A percentile compares a stretch with the other conserved stretches of the same genome.
These are phyloP conservation scores for Suhomyces sp. DNA, from an alignment of 805 yeast species.

Conservation along the genomic window DNA sequence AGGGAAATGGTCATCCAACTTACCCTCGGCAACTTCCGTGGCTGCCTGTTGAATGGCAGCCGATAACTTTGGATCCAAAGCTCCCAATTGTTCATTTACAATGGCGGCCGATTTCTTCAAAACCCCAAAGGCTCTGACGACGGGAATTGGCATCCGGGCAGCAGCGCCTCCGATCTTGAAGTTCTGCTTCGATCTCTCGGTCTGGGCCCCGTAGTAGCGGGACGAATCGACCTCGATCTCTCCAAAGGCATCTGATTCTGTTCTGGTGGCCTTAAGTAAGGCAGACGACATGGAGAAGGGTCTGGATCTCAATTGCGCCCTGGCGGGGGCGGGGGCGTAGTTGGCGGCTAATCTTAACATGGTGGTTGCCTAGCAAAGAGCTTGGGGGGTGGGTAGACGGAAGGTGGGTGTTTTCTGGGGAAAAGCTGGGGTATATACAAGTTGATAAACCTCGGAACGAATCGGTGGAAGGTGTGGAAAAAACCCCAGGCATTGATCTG, in stretches of 20 bases:
- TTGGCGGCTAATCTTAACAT: conserved; percentile 30
- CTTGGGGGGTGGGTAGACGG: not conserved
- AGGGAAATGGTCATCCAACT: conserved; percentile 92
- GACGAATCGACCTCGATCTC: conserved; percentile 86
- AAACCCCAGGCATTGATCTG: no score
- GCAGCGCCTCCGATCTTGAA: conserved; percentile 93
- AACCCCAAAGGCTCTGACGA: conserved; percentile 88
- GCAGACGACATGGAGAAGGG: conserved; percentile 26
- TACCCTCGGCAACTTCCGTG: conserved; percentile 90
- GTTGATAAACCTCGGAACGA: no score
- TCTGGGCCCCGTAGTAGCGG: conserved; percentile 98
- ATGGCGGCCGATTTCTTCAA: conserved; percentile 93
- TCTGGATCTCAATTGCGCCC: conserved; percentile 25
- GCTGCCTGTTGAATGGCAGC: conserved; percentile 91
- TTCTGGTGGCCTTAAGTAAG: conserved; percentile 44
- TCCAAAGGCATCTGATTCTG: conserved; percentile 95
- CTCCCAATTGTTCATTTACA: conserved; percentile 79
- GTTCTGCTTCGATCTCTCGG: conserved; percentile 89
- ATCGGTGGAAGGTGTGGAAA: no score
- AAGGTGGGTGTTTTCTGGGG: no score
- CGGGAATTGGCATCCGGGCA: conserved; percentile 89
- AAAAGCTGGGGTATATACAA: conserved; percentile 5
- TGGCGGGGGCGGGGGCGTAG: conserved; percentile 13
- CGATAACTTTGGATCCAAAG: conserved; percentile 78
- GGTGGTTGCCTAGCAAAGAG: conserved; percentile 3